phyloP scores from a whole-genome alignment of 352 stramenopile species.

The Pythium volutum region DNA sequence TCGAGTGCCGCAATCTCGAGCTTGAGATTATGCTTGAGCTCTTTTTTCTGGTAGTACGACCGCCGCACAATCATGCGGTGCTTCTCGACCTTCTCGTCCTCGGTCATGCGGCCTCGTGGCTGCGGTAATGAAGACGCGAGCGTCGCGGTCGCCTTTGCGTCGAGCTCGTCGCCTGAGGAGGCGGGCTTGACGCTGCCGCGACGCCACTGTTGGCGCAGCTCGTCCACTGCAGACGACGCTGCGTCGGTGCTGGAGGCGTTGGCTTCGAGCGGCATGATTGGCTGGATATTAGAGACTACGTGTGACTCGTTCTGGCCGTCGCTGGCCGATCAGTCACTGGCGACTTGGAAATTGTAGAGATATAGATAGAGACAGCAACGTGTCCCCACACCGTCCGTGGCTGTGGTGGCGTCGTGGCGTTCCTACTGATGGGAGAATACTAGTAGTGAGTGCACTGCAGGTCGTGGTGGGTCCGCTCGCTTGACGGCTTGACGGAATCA shows the following conservation, averaged over 20 bases:
- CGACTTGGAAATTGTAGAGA: no score
- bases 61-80: slow-evolving; percentile 26
- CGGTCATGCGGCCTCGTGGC: slow-evolving; percentile 13
- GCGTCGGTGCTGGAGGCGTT: not conserved
- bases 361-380: no score
- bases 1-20: slow-evolving; percentile 29
- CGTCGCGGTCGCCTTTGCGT: no score
- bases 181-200: not conserved
- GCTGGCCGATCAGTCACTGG: not conserved
- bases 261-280: not conserved
- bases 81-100: slow-evolving; percentile 23
- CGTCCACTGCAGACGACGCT: not conserved
- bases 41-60: slow-evolving; percentile 27
- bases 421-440: no score
- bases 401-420: no score
- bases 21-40: slow-evolving; percentile 25
- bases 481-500: no score
- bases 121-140: not conserved
- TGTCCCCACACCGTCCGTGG: no score
- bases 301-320: not conserved
- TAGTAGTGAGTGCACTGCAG: no score
- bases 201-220: slow-evolving; percentile 6
- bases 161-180: no score
- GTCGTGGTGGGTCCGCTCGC: no score
- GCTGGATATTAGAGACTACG: not conserved